Base-by-base conservation (phyloP, 495 filamentous ascomycete species). In the Amorphotheca resinae region DNA sequence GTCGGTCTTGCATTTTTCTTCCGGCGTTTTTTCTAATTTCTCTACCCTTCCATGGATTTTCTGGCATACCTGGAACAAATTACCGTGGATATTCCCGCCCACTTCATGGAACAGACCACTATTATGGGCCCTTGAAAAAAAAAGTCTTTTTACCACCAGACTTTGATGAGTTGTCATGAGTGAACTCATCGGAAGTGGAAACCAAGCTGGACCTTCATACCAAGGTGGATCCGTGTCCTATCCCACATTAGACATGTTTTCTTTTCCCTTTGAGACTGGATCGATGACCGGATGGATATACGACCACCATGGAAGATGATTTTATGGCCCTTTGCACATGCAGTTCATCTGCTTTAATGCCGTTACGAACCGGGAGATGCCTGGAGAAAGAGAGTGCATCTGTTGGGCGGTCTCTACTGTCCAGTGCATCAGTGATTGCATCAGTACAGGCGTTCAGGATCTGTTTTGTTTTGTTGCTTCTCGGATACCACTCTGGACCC, bases 371-470 rank as follows among this genome's bases (percentile, higher is more conserved):
- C 39, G 11, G 45, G 38, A 23, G 26, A 48, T 28, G 33, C 23
- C 15, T 34, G 45, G 42, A 32, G 34, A 42, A 38, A 33, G 40
- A 18, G 34, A 45, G 28, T 37, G 23, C 9, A 22, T 40, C 32
- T 44, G 44, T 16, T 41, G 18, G 11, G 28, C 35, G 44, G 38
- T 34, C 39, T 14, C 36, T 20, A 41, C 28, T 52, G 49, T 48
- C 30, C 34, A 51, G 22, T 55, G 52, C 49, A 55, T 51, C 47
- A 52, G 49, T 52, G 45, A 41, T 49, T 51, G 48, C 49, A 52
- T 52, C 15, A 22, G 42, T 46, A 49, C 42, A 49, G 49, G 48
- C 46, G 45, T 42, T 51, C 48, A 28, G 22, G 52, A 21, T 45
- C 9, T 42, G 40, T 34, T 46, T 42, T 35, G 33, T 41, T 39